A percentile compares a stretch with the other conserved stretches of the same genome.
Evolutionary conservation across 768 basidiomycete species (phyloP).

Genomic region (Hygrophoropsis aurantiaca): DNA sequence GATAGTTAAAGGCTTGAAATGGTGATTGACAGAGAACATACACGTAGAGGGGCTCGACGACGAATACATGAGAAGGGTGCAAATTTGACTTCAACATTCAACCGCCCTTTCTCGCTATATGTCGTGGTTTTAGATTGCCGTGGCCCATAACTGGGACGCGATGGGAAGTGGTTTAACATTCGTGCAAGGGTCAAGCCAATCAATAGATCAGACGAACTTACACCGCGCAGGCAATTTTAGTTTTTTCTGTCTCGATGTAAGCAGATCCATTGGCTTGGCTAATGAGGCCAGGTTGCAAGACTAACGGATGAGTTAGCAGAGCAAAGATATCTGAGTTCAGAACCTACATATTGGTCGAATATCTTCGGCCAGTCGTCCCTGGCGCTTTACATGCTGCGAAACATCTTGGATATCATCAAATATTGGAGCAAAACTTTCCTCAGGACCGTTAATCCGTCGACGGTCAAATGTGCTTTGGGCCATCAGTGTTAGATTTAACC

Average conservation of each 20-base stretch:
- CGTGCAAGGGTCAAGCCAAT: too few species aligned
- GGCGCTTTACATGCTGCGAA: slow-evolving; percentile 33
- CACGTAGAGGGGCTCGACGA: slow-evolving; percentile 82
- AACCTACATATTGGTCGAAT: slow-evolving; percentile 85
- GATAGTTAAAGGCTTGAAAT: slow-evolving; percentile 7
- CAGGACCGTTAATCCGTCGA: slow-evolving; percentile 88
- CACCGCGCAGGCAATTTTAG: slow-evolving; percentile 97
- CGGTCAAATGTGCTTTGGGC: slow-evolving; percentile 72
- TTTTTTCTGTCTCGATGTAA: slow-evolving; percentile 89
- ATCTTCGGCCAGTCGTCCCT: slow-evolving; percentile 55
- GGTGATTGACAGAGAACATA: slow-evolving; percentile 38
- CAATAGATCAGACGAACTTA: slow-evolving; percentile 39
- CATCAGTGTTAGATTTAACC: slow-evolving; percentile 28
- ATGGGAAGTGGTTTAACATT: slow-evolving; percentile 1
- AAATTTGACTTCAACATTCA: slow-evolving; percentile 97
- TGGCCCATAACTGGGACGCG: slow-evolving; percentile 66
- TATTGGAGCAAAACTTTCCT: slow-evolving; percentile 69
- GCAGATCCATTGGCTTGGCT: slow-evolving; percentile 95
- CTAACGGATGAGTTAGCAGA: slow-evolving; percentile 40
- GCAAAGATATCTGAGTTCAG: background rate
- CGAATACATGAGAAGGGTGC: slow-evolving; percentile 85
- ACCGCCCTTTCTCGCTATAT: slow-evolving; percentile 84
- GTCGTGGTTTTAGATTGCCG: slow-evolving; percentile 77
- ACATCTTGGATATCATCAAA: slow-evolving; percentile 43
- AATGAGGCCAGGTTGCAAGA: slow-evolving; percentile 86